Evolutionary conservation across 2,329 filamentous ascomycete species (phyloP).

Genomic region (Calonectria ilicicola): DNA sequence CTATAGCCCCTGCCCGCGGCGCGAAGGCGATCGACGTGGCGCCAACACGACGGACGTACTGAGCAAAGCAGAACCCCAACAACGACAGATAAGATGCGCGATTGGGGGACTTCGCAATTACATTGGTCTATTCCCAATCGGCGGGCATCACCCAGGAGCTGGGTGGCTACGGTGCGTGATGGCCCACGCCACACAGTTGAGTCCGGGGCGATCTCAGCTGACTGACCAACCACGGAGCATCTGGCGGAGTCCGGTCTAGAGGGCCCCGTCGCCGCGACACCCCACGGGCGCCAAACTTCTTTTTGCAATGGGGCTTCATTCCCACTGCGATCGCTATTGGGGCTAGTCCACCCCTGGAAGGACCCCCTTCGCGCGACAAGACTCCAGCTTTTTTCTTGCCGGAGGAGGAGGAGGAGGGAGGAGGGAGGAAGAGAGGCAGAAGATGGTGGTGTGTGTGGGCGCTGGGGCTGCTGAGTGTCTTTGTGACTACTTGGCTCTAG

Average conservation of each 20-base stretch:
- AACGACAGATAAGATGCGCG: conserved; percentile 3
- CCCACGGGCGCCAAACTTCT: conserved; percentile 45
- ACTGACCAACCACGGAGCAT: conserved; percentile 36
- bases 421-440: neutral
- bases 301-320: conserved; percentile 44
- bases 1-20: conserved; percentile 19
- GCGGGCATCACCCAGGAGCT: conserved; percentile 16
- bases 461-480: neutral
- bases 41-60: conserved; percentile 15
- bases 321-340: conserved; percentile 39
- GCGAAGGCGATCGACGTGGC: conserved; percentile 35
- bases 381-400: conserved; percentile 41
- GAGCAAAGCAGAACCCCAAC: neutral
- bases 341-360: conserved; percentile 39
- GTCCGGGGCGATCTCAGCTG: conserved; percentile 41
- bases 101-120: conserved; percentile 19
- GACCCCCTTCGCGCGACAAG: conserved; percentile 28
- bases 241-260: conserved; percentile 30
- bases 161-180: conserved; percentile 39
- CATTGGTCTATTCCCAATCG: conserved; percentile 19
- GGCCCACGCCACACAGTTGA: conserved; percentile 42
- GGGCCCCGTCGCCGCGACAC: conserved; percentile 32
- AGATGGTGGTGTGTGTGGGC: neutral
- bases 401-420: neutral
- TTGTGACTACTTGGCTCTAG: neutral